These are phyloP conservation scores for Mayamaea pseudoterrestris DNA, from an alignment of 108 stramenopile species.

Conservation along the genomic window DNA sequence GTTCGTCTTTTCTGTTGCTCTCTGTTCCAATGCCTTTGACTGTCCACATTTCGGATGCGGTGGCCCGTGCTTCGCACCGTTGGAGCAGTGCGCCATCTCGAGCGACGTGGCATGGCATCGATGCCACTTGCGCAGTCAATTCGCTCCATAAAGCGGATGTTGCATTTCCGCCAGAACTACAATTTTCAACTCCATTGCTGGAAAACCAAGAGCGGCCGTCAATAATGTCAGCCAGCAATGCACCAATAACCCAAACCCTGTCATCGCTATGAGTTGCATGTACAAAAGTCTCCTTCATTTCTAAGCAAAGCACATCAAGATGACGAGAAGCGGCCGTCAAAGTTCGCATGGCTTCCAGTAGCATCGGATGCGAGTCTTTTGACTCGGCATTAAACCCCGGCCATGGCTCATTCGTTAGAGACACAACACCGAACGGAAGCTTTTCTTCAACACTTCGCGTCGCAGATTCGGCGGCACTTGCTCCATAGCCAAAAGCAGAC, in stretches of 20 bases:
- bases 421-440: conserved; percentile 60
- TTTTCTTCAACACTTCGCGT: conserved; percentile 57
- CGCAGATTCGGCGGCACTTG: conserved; percentile 64
- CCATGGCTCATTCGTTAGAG: conserved; percentile 72
- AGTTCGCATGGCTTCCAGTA: conserved; percentile 64
- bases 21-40: conserved; percentile 40
- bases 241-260: conserved; percentile 18
- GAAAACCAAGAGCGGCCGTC: conserved; percentile 47
- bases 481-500: conserved; percentile 75
- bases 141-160: conserved; percentile 42
- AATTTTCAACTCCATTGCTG: background rate
- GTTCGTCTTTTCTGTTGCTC: conserved; percentile 9
- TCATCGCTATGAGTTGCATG: background rate
- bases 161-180: no score
- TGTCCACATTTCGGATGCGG: conserved; percentile 78
- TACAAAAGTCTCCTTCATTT: conserved; percentile 13
- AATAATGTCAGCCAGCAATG: conserved; percentile 49
- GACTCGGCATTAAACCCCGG: conserved; percentile 25
- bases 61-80: conserved; percentile 68
- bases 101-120: conserved; percentile 70
- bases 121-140: conserved; percentile 51
- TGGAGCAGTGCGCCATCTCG: conserved; percentile 61
- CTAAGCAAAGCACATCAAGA: conserved; percentile 37
- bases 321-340: conserved; percentile 57
- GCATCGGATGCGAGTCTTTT: conserved; percentile 54